phyloP scores from a whole-genome alignment of 176 grass and related monocot species.

The Bolboschoenus planiculmis region DNA sequence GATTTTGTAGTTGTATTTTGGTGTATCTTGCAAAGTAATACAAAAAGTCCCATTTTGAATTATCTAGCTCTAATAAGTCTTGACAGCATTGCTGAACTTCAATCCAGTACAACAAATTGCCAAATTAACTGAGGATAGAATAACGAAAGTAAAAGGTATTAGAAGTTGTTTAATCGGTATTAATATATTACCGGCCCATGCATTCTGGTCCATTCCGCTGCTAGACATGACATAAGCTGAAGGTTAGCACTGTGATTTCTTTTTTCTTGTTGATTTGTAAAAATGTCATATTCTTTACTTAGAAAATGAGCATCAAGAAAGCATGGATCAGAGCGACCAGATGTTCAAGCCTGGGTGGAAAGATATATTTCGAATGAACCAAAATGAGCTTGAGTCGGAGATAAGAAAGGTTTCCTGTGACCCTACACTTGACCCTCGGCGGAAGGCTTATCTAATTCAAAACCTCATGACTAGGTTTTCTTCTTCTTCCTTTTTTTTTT shows the following conservation, averaged over 20 bases:
- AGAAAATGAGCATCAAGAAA: conserved; percentile 58
- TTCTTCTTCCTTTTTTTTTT: not conserved
- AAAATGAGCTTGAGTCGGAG: conserved; percentile 93
- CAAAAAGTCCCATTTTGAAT: not conserved
- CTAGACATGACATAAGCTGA: not conserved
- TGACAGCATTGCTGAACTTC: not conserved
- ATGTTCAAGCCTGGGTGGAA: conserved; percentile 99
- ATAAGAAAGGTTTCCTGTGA: conserved; percentile 95
- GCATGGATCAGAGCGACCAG: conserved; percentile 69
- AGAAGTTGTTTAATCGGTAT: not conserved
- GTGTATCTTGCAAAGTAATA: not conserved
- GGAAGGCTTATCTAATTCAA: conserved; percentile 99
- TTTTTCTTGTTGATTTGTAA: not conserved
- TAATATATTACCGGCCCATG: not conserved
- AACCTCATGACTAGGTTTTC: conserved; percentile 97
- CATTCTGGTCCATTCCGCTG: not conserved
- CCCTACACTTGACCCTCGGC: conserved; percentile 86
- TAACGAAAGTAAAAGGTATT: not conserved
- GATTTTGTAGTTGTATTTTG: conserved; percentile 21
- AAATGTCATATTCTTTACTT: not conserved
- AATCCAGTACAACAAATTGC: not conserved
- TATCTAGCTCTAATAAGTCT: not conserved
- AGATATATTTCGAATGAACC: conserved; percentile 99
- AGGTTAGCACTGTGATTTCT: not conserved
- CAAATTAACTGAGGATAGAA: not conserved